Evolutionary conservation across 2,329 filamentous ascomycete species (phyloP).

Genomic region (Trichoderma hamatum): DNA sequence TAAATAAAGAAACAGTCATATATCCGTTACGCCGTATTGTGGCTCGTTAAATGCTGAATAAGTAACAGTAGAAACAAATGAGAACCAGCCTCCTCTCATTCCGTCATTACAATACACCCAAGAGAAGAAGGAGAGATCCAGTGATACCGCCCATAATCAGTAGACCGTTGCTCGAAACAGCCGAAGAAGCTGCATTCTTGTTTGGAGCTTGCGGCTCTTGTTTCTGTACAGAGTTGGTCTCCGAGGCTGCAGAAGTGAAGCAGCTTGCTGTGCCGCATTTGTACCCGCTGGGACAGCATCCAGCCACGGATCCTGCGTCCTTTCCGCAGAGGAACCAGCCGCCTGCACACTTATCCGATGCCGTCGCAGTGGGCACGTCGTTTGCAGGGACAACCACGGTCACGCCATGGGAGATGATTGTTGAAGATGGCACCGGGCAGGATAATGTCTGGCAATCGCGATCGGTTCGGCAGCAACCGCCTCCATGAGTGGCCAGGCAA

Average conservation of each 20-base stretch:
- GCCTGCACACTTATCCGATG: constrained; percentile 63
- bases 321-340: constrained; percentile 77
- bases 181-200: constrained; percentile 26
- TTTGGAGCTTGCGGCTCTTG: constrained; percentile 43
- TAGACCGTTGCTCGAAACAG: background rate
- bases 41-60: constrained; percentile 5
- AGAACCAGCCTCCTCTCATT: background rate
- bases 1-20: background rate
- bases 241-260: constrained; percentile 56
- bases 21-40: background rate
- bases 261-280: constrained; percentile 74
- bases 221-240: constrained; percentile 62
- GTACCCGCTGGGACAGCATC: constrained; percentile 83
- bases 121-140: constrained; percentile 14
- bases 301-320: constrained; percentile 64
- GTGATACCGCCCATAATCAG: background rate
- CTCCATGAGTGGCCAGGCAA: constrained; percentile 81
- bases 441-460: constrained; percentile 80
- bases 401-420: constrained; percentile 66
- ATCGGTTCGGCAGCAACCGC: constrained; percentile 84
- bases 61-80: background rate
- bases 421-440: constrained; percentile 68
- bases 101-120: constrained; percentile 2
- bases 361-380: constrained; percentile 49
- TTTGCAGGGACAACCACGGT: constrained; percentile 70